Conservation (phyloP, 768 basidiomycete species). For the Cystofilobasidium ferigula region DNA sequence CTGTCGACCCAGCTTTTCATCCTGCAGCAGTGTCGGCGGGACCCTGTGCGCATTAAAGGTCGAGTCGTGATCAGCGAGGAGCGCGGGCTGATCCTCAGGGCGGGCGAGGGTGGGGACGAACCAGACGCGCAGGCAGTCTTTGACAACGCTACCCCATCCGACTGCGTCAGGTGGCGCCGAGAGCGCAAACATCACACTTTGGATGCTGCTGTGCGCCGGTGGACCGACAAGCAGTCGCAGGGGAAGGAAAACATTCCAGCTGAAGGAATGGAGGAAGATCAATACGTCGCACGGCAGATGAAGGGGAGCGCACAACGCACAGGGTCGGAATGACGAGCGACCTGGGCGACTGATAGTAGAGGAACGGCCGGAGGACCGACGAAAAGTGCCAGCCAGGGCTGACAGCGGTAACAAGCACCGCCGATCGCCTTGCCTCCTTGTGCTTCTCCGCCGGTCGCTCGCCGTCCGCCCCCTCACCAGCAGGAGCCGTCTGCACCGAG, state of each 20-base stretch:
- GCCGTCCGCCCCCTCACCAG: neutral
- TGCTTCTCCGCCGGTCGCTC: neutral
- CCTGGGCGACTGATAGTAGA: neutral
- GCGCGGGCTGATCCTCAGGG: neutral
- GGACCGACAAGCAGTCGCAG: slow-evolving; percentile 10
- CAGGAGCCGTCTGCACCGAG: neutral
- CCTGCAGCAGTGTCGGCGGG: slow-evolving; percentile 14
- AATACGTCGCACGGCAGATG: neutral
- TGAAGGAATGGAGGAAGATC: neutral
- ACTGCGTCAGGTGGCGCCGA: slow-evolving; percentile 8
- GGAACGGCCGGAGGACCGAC: slow-evolving; percentile 17
- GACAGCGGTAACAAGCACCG: slow-evolving; percentile 14
- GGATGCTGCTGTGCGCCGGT: slow-evolving; percentile 7
- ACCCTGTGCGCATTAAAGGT: slow-evolving; percentile 2
- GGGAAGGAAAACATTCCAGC: slow-evolving; percentile 15
- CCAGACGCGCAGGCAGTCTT: slow-evolving; percentile 21
- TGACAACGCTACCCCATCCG: slow-evolving; percentile 23
- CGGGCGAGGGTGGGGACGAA: neutral
- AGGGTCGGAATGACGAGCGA: neutral
- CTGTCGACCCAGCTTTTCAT: slow-evolving; percentile 21
- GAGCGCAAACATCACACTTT: slow-evolving; percentile 21
- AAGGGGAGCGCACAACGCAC: neutral
- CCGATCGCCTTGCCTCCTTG: slow-evolving; percentile 8
- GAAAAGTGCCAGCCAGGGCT: slow-evolving; percentile 13
- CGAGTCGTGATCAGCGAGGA: neutral